phyloP scores from a whole-genome alignment of 2,329 filamentous ascomycete species.

The Thielaviopsis musarum region DNA sequence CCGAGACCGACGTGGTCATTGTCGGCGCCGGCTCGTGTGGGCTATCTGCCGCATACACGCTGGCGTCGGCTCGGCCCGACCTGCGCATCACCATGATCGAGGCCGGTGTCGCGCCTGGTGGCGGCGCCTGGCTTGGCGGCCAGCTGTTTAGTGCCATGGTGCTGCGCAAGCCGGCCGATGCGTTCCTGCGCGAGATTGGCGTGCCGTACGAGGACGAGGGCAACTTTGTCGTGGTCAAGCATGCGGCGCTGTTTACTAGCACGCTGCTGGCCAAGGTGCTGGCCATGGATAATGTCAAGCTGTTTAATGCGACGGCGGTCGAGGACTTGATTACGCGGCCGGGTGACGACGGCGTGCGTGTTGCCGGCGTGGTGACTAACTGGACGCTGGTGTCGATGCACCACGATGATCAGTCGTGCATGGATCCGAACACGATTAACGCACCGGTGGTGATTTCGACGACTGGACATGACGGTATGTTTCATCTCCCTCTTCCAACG shows the following conservation, averaged over 20 bases:
- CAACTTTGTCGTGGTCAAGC: constrained; percentile 82
- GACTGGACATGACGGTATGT: constrained; percentile 63
- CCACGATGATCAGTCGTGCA: constrained; percentile 81
- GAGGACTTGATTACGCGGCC: constrained; percentile 83
- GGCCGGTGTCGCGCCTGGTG: constrained; percentile 71
- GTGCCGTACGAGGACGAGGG: constrained; percentile 80
- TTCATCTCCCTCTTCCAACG: no score
- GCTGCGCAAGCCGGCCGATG: constrained; percentile 81
- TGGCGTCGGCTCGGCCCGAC: constrained; percentile 71
- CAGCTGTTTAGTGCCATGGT: constrained; percentile 94
- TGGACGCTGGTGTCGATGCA: constrained; percentile 85
- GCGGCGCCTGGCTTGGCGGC: constrained; percentile 82
- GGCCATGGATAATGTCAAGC: constrained; percentile 76
- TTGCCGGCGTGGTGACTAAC: constrained; percentile 86
- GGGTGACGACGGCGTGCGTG: constrained; percentile 38
- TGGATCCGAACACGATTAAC: constrained; percentile 96
- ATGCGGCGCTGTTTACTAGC: constrained; percentile 81
- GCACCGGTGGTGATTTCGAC: constrained; percentile 77
- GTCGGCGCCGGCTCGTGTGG: constrained; percentile 82
- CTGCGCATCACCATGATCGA: constrained; percentile 85
- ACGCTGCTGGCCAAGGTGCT: constrained; percentile 74
- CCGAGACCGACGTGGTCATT: constrained; percentile 88
- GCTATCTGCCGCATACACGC: constrained; percentile 66
- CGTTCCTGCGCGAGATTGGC: constrained; percentile 64
- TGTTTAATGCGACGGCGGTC: constrained; percentile 87